phyloP scores from a whole-genome alignment of 768 basidiomycete species.

The Coprinellus micaceus region DNA sequence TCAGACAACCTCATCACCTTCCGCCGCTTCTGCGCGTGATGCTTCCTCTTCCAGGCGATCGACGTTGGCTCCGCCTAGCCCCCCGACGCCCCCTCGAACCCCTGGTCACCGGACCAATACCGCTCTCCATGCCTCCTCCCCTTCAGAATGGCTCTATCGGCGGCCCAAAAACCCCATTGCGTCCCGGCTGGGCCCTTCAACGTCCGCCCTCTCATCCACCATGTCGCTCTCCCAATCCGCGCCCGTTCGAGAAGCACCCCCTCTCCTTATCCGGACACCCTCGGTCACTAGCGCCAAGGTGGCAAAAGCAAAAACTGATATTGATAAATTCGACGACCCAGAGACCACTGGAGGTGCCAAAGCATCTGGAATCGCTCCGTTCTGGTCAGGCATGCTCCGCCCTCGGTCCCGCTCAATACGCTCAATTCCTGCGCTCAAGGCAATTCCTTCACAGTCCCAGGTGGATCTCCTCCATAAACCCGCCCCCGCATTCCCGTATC shows the following conservation, averaged over 20 bases:
- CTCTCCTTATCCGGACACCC: neutral
- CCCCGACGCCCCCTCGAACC: slow-evolving; percentile 20
- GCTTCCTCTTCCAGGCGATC: neutral
- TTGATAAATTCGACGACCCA: neutral
- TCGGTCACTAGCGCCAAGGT: neutral
- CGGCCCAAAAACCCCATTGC: slow-evolving; percentile 32
- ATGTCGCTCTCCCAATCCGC: slow-evolving; percentile 23
- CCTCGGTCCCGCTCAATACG: slow-evolving; percentile 33
- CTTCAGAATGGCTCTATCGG: slow-evolving; percentile 48
- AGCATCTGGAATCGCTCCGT: slow-evolving; percentile 21
- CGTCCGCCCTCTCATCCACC: slow-evolving; percentile 21
- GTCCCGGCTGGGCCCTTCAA: slow-evolving; percentile 19
- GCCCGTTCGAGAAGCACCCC: slow-evolving; percentile 16
- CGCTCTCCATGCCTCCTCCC: slow-evolving; percentile 10
- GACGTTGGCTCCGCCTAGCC: slow-evolving; percentile 1
- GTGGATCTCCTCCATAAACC: slow-evolving; percentile 17
- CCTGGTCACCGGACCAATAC: neutral
- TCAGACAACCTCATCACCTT: neutral
- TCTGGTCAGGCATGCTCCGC: slow-evolving; percentile 37
- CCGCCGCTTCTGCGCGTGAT: slow-evolving; percentile 1
- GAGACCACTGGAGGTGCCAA: slow-evolving; percentile 1
- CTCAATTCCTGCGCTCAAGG: slow-evolving; percentile 30
- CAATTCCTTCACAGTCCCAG: slow-evolving; percentile 31
- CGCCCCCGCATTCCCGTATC: neutral
- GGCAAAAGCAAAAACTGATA: neutral